phyloP scores from a whole-genome alignment of 2,329 filamentous ascomycete species.

The Sarocladium oryzae region DNA sequence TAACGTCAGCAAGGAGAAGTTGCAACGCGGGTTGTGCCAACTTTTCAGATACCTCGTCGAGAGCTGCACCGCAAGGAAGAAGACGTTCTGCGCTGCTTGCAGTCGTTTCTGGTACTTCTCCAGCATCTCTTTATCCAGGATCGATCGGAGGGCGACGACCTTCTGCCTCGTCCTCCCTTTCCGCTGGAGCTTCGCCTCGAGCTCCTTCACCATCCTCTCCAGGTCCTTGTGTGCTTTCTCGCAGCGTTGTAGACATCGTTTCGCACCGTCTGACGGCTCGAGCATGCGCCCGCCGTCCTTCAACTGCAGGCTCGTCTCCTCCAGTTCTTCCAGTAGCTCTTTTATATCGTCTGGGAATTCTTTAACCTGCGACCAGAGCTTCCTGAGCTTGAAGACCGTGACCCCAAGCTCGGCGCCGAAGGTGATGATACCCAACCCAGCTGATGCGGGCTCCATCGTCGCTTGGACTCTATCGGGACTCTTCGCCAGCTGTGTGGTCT shows the following conservation, averaged over 20 bases:
- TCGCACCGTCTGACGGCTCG: not conserved
- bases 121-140: not conserved
- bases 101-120: not conserved
- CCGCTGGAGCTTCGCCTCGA: not conserved
- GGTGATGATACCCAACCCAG: not conserved
- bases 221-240: not conserved
- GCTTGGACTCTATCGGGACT: no score
- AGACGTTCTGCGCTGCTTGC: not conserved
- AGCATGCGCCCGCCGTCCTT: not conserved
- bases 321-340: not conserved
- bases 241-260: not conserved
- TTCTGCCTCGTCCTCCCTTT: not conserved
- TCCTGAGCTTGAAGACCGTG: not conserved
- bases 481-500: no score
- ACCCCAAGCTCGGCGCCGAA: not conserved
- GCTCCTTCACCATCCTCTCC: not conserved
- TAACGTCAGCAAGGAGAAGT: no score
- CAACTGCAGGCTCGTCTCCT: not conserved
- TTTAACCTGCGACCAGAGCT: not conserved
- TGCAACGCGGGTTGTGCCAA: not conserved
- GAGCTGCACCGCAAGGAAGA: not conserved
- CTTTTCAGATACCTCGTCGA: not conserved
- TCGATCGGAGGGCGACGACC: not conserved
- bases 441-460: not conserved
- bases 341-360: not conserved